Percentiles rank a stretch among this genome's conserved stretches.
Evolutionary conservation across 805 yeast genomes (phyloP).

Genomic region (Yamadazyma tumulicola): DNA sequence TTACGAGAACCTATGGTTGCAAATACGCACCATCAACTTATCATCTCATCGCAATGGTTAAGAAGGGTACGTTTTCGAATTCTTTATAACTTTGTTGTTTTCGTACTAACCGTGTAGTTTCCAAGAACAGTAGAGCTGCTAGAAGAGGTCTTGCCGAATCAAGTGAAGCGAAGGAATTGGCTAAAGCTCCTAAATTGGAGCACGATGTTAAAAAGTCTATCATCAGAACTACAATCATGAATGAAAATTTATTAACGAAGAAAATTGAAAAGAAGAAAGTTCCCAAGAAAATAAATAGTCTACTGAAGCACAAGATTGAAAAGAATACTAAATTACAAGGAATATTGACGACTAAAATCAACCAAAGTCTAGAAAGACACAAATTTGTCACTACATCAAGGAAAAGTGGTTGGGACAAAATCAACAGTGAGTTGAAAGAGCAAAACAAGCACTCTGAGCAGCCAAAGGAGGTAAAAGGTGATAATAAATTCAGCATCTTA

Average conservation of each 20-base stretch:
- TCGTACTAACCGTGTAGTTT: conserved; percentile 36
- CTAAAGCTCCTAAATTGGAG: conserved; percentile 54
- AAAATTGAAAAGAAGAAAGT: conserved; percentile 45
- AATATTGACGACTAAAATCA: conserved; percentile 56
- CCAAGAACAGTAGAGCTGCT: conserved; percentile 75
- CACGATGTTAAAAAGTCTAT: conserved; percentile 61
- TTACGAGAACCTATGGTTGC: too few relatives aligned
- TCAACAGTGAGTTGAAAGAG: conserved; percentile 26
- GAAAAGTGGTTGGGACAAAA: conserved; percentile 70
- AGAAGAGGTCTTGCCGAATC: conserved; percentile 55
- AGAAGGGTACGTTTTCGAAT: conserved; percentile 37
- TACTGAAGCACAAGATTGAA: conserved; percentile 37
- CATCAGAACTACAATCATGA: conserved; percentile 63
- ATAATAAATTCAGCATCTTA: conserved; percentile 27
- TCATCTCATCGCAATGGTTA: conserved; percentile 29
- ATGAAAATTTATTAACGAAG: conserved; percentile 56
- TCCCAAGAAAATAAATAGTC: conserved; percentile 29
- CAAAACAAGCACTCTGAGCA: neutral
- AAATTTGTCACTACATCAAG: conserved; percentile 58
- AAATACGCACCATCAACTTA: too few relatives aligned
- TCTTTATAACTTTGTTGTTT: too few relatives aligned
- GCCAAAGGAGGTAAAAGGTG: conserved; percentile 1
- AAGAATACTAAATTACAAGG: conserved; percentile 53
- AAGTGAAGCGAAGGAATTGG: conserved; percentile 48
- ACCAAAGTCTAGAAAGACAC: conserved; percentile 61